Percentiles rank a stretch among this genome's conserved stretches.
phyloP scores from a whole-genome alignment of 305 asterid species.

The Vinca major region DNA sequence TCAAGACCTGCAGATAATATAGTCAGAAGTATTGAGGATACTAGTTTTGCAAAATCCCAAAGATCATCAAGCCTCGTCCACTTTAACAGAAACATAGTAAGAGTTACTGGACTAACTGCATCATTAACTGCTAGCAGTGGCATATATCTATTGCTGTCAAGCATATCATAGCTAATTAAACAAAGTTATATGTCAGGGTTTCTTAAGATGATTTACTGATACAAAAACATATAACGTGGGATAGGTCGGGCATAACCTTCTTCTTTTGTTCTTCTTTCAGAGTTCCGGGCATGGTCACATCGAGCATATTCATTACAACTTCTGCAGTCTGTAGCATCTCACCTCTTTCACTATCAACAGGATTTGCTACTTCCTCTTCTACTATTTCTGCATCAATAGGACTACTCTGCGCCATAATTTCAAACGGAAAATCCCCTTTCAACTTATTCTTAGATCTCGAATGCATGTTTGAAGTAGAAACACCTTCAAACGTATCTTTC shows the following conservation, averaged over 20 bases:
- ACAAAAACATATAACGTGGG: neutral
- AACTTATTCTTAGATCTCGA: conserved; percentile 28
- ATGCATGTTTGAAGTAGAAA: conserved; percentile 21
- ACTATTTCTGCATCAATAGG: conserved; percentile 30
- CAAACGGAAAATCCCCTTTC: conserved; percentile 18
- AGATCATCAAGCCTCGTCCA: neutral
- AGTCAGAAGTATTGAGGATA: neutral
- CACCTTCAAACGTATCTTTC: conserved; percentile 24
- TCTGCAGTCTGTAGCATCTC: conserved; percentile 59
- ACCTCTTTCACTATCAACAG: conserved; percentile 51
- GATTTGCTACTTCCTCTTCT: conserved; percentile 26
- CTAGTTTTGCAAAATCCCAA: neutral
- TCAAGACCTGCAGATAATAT: conserved; percentile 54
- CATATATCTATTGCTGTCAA: neutral
- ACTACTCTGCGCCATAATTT: conserved; percentile 22
- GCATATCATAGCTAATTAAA: neutral
- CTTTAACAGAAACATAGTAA: neutral
- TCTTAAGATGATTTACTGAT: neutral
- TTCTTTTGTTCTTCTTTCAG: conserved; percentile 70
- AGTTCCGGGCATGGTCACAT: conserved; percentile 59
- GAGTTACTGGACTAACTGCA: neutral
- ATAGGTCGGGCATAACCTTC: conserved; percentile 42
- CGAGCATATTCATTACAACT: conserved; percentile 80
- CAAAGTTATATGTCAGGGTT: neutral
- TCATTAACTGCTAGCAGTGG: neutral